phyloP scores from a whole-genome alignment of 2,329 filamentous ascomycete species.

The Beauveria varroae region DNA sequence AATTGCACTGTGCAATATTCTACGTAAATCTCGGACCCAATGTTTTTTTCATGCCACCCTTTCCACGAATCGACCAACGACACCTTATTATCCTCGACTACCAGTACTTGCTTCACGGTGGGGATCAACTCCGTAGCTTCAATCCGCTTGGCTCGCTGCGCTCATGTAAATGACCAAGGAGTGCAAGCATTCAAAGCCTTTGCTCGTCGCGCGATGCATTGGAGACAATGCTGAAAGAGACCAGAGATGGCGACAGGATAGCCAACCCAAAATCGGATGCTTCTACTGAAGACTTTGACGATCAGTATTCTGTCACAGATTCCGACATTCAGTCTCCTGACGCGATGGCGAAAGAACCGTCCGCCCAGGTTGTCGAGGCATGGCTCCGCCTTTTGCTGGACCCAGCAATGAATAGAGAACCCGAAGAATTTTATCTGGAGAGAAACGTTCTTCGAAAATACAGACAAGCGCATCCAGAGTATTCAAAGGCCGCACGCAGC shows the following conservation, averaged over 20 bases:
- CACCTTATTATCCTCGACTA: neutral
- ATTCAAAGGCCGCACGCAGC: constrained; percentile 19
- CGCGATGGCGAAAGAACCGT: neutral
- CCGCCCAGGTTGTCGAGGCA: neutral
- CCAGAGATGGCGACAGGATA: neutral
- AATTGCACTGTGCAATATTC: neutral
- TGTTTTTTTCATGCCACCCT: neutral
- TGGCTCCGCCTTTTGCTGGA: constrained; percentile 9
- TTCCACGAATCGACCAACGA: neutral
- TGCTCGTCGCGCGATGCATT: neutral
- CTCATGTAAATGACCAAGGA: neutral
- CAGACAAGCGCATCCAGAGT: constrained; percentile 18
- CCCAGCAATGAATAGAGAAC: constrained; percentile 17
- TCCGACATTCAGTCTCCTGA: neutral
- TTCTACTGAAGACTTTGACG: neutral
- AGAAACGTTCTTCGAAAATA: constrained; percentile 16
- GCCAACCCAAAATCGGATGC: neutral
- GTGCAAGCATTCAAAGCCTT: neutral
- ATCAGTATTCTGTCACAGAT: neutral
- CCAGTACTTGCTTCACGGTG: neutral
- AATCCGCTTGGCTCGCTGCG: neutral
- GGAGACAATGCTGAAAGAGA: constrained; percentile 5
- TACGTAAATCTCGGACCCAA: neutral
- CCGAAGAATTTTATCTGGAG: constrained; percentile 21
- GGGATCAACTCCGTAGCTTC: neutral